These are phyloP conservation scores for Boletus semigastroideus DNA, from an alignment of 1,284 basidiomycete species.

Conservation along the genomic window DNA sequence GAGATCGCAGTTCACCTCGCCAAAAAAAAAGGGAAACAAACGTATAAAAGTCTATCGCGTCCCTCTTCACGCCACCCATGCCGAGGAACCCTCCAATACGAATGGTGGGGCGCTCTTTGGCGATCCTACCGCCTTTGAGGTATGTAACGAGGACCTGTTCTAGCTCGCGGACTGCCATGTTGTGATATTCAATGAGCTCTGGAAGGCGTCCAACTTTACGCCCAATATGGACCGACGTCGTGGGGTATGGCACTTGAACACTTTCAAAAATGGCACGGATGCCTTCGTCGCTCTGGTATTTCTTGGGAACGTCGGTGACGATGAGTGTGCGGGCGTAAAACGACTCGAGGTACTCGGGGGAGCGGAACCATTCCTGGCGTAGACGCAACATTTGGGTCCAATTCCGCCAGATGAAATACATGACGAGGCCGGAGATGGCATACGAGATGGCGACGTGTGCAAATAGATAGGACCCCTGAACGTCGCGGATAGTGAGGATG, in stretches of 20 bases:
- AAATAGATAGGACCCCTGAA: constrained; percentile 58
- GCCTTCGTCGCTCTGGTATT: constrained; percentile 69
- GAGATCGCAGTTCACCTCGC: constrained; percentile 9
- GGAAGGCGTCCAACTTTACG: constrained; percentile 66
- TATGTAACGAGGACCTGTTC: constrained; percentile 77
- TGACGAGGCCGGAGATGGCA: constrained; percentile 54
- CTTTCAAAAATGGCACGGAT: constrained; percentile 61
- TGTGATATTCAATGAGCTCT: constrained; percentile 73
- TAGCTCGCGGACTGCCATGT: constrained; percentile 72
- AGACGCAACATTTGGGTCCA: constrained; percentile 63
- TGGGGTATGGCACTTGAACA: constrained; percentile 71
- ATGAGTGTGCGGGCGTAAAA: constrained; percentile 69
- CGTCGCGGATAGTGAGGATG: constrained; percentile 67
- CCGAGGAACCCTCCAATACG: constrained; percentile 67
- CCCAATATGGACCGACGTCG: constrained; percentile 72
- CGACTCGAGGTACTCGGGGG: constrained; percentile 60
- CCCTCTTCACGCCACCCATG: constrained; percentile 65
- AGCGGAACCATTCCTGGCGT: constrained; percentile 62
- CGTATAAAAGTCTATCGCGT: constrained; percentile 75
- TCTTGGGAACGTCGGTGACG: constrained; percentile 62
- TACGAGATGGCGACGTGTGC: constrained; percentile 67
- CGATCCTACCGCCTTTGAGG: constrained; percentile 66
- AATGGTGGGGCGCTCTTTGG: constrained; percentile 65
- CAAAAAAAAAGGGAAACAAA: constrained; percentile 31
- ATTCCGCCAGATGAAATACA: constrained; percentile 60